Evolutionary conservation across 2,329 filamentous ascomycete genomes (phyloP).

Genomic region (Fusarium sp.): DNA sequence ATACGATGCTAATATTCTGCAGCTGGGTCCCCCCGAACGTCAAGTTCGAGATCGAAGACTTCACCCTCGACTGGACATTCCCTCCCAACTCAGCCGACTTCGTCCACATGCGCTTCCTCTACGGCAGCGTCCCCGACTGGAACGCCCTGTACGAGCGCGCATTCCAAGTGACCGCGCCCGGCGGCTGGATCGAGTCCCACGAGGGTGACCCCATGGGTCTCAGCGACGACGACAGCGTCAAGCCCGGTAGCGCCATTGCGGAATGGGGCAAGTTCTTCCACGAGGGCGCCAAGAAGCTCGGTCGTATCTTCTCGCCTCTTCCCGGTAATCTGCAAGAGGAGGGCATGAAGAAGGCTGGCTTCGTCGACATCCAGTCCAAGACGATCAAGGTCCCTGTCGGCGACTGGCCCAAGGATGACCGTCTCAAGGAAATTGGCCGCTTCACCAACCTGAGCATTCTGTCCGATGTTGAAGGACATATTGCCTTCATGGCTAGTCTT

Average conservation of each 20-base stretch:
- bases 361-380: conserved; percentile 38
- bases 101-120: conserved; percentile 68
- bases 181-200: conserved; percentile 57
- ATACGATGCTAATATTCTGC: not conserved
- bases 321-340: conserved; percentile 30
- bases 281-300: conserved; percentile 46
- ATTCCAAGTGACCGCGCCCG: conserved; percentile 65
- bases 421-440: conserved; percentile 34
- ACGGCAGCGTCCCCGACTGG: conserved; percentile 68
- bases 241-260: conserved; percentile 40
- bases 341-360: conserved; percentile 30
- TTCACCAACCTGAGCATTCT: conserved; percentile 49
- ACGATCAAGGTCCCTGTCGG: conserved; percentile 39
- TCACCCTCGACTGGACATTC: conserved; percentile 48
- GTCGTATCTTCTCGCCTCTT: conserved; percentile 44
- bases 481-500: conserved; percentile 48
- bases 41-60: conserved; percentile 53
- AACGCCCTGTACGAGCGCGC: conserved; percentile 62
- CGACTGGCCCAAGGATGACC: conserved; percentile 34
- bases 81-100: conserved; percentile 61
- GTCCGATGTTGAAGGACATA: conserved; percentile 51
- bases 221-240: conserved; percentile 49
- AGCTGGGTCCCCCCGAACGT: conserved; percentile 58
- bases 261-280: conserved; percentile 47
- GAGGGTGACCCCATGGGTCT: conserved; percentile 43